Evolutionary conservation across 176 grass and related monocot species (phyloP).

Genomic region (Eragrostis curvula): DNA sequence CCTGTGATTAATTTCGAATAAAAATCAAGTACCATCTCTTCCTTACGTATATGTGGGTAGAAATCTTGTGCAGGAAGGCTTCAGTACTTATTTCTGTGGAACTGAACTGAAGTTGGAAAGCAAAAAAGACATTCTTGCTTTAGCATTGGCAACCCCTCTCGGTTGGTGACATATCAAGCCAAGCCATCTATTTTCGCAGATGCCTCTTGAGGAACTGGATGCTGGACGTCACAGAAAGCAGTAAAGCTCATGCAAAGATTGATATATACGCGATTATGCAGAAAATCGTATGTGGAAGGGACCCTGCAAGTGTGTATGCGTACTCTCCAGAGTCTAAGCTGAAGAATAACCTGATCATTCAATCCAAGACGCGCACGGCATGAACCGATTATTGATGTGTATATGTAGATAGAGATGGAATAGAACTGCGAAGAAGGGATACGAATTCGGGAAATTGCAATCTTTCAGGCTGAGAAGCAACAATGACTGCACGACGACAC

Average conservation of each 20-base stretch:
- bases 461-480: background rate
- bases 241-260: background rate
- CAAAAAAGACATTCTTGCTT: constrained; percentile 28
- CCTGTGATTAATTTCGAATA: background rate
- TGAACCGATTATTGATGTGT: background rate
- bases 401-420: background rate
- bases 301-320: background rate
- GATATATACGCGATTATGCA: constrained; percentile 29
- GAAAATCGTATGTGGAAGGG: constrained; percentile 3
- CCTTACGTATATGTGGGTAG: background rate
- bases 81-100: background rate
- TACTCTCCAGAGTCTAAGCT: background rate
- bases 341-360: background rate
- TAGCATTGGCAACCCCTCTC: constrained; percentile 1
- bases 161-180: constrained; percentile 45
- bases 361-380: background rate
- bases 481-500: background rate
- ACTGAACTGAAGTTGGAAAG: background rate
- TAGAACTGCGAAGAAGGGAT: background rate
- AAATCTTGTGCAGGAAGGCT: background rate
- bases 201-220: constrained; percentile 48
- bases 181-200: constrained; percentile 18
- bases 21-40: too few species aligned
- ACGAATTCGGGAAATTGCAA: background rate
- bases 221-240: constrained; percentile 41